Evolutionary conservation across 345 rosid species (phyloP).

Genomic region (Aegle marmelos): DNA sequence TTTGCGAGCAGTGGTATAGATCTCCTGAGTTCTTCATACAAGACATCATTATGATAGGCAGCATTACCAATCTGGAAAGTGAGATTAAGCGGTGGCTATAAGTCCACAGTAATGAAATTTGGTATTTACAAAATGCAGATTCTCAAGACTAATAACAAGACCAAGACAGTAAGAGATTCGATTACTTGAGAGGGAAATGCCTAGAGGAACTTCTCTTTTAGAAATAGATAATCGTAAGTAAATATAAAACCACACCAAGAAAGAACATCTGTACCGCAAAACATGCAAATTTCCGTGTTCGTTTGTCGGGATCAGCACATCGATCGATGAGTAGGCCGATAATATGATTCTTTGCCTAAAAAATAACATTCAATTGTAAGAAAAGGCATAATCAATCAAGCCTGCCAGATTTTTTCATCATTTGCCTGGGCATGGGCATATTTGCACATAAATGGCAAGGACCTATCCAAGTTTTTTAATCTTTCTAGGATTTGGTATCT

Average conservation of each 20-base stretch:
- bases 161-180: background rate
- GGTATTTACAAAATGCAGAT: background rate
- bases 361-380: slow-evolving; percentile 16
- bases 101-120: background rate
- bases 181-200: background rate
- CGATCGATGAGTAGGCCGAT: slow-evolving; percentile 79
- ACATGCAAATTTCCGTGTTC: slow-evolving; percentile 93
- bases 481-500: background rate
- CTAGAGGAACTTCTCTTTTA: background rate
- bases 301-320: slow-evolving; percentile 90
- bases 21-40: slow-evolving; percentile 82
- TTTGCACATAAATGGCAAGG: background rate
- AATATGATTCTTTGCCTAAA: slow-evolving; percentile 69
- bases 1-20: slow-evolving; percentile 82
- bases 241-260: background rate
- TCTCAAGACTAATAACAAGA: background rate
- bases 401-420: background rate
- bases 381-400: slow-evolving; percentile 4
- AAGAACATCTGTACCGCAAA: slow-evolving; percentile 60
- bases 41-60: slow-evolving; percentile 79
- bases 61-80: slow-evolving; percentile 81
- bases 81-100: background rate
- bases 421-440: background rate
- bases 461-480: background rate
- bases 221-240: background rate